These are phyloP conservation scores for Zizania latifolia DNA, from an alignment of 176 grass and related monocot species.

Conservation along the genomic window DNA sequence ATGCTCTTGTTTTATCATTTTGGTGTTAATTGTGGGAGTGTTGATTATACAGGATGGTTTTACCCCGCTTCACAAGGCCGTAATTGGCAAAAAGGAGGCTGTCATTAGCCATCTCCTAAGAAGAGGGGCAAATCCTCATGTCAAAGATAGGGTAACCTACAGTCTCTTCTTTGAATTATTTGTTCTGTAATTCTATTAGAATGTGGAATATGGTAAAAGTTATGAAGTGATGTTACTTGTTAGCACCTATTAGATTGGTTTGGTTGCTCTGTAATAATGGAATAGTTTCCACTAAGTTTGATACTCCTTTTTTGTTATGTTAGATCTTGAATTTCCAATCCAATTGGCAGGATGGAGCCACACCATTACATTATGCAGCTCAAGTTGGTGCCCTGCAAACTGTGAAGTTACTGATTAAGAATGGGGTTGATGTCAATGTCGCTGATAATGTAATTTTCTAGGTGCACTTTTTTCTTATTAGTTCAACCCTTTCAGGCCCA, in stretches of 20 bases:
- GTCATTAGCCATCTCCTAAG: constrained; percentile 88
- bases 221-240: neutral
- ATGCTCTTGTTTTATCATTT: neutral
- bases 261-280: neutral
- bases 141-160: constrained; percentile 59
- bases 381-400: constrained; percentile 89
- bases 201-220: neutral
- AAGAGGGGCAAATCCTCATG: constrained; percentile 82
- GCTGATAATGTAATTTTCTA: constrained; percentile 61
- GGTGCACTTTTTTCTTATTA: neutral
- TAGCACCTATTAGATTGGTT: neutral
- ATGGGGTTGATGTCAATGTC: constrained; percentile 81
- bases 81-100: constrained; percentile 96
- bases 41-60: constrained; percentile 69
- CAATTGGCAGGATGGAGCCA: constrained; percentile 58
- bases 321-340: constrained; percentile 6
- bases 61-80: constrained; percentile 67
- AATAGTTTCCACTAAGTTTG: neutral
- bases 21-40: neutral
- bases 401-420: constrained; percentile 83
- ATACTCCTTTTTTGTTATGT: neutral
- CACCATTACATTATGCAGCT: constrained; percentile 80
- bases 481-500: neutral
- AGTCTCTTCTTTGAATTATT: neutral
- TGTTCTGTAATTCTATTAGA: neutral